Evolutionary conservation across 2,329 filamentous ascomycete species (phyloP).

Genomic region (Xylariaceae sp.): DNA sequence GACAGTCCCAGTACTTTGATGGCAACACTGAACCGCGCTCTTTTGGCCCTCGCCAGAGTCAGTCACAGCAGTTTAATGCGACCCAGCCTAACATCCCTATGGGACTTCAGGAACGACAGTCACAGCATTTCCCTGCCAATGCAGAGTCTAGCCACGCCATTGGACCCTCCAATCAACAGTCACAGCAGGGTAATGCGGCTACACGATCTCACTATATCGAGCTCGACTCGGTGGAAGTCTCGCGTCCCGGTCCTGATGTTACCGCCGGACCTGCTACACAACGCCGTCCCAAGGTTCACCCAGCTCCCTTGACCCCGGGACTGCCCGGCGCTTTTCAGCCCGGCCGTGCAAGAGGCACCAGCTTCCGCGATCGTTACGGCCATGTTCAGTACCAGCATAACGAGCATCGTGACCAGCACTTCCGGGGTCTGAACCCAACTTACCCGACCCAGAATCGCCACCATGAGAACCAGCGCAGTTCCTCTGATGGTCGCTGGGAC

Average conservation of each 20-base stretch:
- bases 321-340: slow-evolving; percentile 13
- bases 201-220: slow-evolving; percentile 17
- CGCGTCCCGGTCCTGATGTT: background rate
- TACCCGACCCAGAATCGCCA: background rate
- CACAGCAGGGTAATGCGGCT: background rate
- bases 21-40: too few species aligned
- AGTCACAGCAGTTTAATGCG: background rate
- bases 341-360: slow-evolving; percentile 6
- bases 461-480: background rate
- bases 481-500: background rate
- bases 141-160: too few species aligned
- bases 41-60: background rate
- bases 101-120: too few species aligned
- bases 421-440: background rate
- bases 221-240: slow-evolving; percentile 20
- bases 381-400: background rate
- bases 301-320: slow-evolving; percentile 20
- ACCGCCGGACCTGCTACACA: background rate
- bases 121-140: too few species aligned
- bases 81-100: background rate
- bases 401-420: background rate
- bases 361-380: background rate
- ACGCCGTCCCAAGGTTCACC: slow-evolving; percentile 6
- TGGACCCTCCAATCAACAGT: background rate
- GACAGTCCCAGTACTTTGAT: too few species aligned